These are phyloP conservation scores for Hansenula lynferdii DNA, from an alignment of 1,139 yeast genomes.

Conservation along the genomic window DNA sequence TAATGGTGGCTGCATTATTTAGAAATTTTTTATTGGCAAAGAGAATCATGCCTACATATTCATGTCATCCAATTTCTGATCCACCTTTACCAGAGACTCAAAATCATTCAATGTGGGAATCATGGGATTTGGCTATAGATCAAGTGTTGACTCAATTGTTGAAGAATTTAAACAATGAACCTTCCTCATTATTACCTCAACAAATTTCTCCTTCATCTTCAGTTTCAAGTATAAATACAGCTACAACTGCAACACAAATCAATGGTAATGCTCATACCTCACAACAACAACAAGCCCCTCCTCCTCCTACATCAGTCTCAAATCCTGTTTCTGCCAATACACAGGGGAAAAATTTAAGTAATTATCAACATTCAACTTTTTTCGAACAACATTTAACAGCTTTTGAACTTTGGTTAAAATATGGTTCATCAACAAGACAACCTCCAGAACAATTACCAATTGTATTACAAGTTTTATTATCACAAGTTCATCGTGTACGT, in stretches of 20 bases:
- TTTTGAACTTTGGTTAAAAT: slow-evolving; percentile 92
- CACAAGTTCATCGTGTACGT: slow-evolving; percentile 90
- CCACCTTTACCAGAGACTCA: slow-evolving; percentile 88
- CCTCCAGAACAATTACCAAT: slow-evolving; percentile 97
- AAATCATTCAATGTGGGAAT: slow-evolving; percentile 94
- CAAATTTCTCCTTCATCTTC: slow-evolving; percentile 15
- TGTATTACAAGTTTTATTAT: slow-evolving; percentile 82
- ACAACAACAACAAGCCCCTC: slow-evolving; percentile 11
- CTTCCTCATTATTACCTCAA: slow-evolving; percentile 21
- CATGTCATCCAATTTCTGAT: slow-evolving; percentile 92
- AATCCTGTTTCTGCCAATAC: too few relatives aligned
- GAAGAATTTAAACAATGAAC: slow-evolving; percentile 28
- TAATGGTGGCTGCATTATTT: slow-evolving; percentile 95
- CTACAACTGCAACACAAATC: slow-evolving; percentile 2
- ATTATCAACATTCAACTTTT: slow-evolving; percentile 85
- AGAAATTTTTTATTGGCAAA: slow-evolving; percentile 89
- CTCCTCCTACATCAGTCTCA: background rate
- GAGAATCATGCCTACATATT: slow-evolving; percentile 88
- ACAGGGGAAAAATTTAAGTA: slow-evolving; percentile 22
- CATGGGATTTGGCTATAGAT: slow-evolving; percentile 97
- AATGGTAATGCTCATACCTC: background rate
- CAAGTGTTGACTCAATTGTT: slow-evolving; percentile 78
- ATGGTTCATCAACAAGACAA: slow-evolving; percentile 75
- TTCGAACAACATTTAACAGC: slow-evolving; percentile 96
- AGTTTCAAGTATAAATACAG: slow-evolving; percentile 12